Evolutionary conservation across 495 filamentous ascomycete genomes (phyloP), one percentile per base, ranked within the genome.

Genomic region (Penicillium silybi): DNA sequence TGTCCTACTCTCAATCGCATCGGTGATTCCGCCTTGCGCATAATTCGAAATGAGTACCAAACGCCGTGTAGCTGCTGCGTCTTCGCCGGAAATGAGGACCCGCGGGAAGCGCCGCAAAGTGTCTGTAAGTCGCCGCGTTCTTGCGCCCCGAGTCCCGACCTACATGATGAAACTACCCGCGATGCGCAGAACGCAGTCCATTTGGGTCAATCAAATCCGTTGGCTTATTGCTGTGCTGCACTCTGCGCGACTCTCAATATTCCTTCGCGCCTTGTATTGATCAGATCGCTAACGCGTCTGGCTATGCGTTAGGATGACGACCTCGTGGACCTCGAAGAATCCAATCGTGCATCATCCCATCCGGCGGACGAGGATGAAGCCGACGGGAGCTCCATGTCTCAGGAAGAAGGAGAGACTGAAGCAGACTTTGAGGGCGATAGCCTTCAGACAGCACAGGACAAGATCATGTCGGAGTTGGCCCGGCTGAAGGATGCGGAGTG

Each of bases 361-460:
- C 56, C 61, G 32, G 65, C 57, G 29, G 58, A 55, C 22, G 62
- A 65, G 22, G 35, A 32, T 18, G 45, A 57, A 44, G 41, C 17
- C 2, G 41, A 44, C 15, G 48, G 26, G 11, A 29, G 13, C 40
- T 35, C 48, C 20, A 38, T 26, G 16, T 34, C 44, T 17, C 66
- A 68, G 9, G 59, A 60, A 34, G 61, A 58, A n/a, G 68, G 69
- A 43, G 66, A 80, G 44, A 68, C 75, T 46, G 73, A 70, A 48
- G 75, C 72, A 41, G 71, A 74, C 10, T 85, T 83, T 65, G 73
- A 82, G 52, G 82, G 83, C 38, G 80, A 87, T 44, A 83, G 58
- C 18, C 88, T 95, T 59, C 88, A 90, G 57, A 74, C 88, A 52
- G 89, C 88, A 1, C 89, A 95, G 62, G 87, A 92, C 50, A 86